Evolutionary conservation across 371 early-diverging fungal genomes (phyloP), one percentile per base, ranked within the genome.

Genomic region (Apophysomyces elegans): DNA sequence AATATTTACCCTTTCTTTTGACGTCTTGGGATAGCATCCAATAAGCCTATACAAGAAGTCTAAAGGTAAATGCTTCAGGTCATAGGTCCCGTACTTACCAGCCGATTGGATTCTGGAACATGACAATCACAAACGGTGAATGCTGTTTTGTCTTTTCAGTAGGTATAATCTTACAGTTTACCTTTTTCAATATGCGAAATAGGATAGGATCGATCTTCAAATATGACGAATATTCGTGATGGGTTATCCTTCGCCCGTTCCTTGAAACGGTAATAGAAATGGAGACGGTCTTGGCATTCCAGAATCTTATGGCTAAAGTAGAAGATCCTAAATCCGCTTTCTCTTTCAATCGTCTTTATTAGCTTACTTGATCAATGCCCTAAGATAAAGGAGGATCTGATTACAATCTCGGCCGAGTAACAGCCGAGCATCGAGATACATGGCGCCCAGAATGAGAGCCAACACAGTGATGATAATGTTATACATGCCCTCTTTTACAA

Each of bases 141-240:
- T 26, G 32, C 32, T 26, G 32, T 3, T 26, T 26, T 26, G 4
- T 45, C n/a, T 45, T 61, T 56, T 47, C 7, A 16, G 63, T 47
- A 36, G 16, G 32, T 63, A 26, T 37, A 64, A 41, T 59, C 50
- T 59, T 50, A 65, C 59, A 11, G n/a, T 18, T 61, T 72, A 72
- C 75, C 70, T 69, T 56, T 66, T 58, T 75, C 72, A 37, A 75
- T 61, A 18, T 69, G 59, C 37, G 63, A 64, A 63, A 63, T 72
- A 1, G 75, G 62, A 43, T 75, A 75, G 4, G 36, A n/a, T 47
- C 72, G 65, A 56, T 65, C 75, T 69, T 75, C 72, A 66, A 75
- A 75, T 4, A 72, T 37, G 18, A 75, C 38, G 60, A 67, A 68
- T 2, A 47, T 44, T 13, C 58, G 65, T 11, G 69, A 38, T 2